phyloP scores from a whole-genome alignment of 345 rosid genomes.

The Boechera retrofracta region DNA sequence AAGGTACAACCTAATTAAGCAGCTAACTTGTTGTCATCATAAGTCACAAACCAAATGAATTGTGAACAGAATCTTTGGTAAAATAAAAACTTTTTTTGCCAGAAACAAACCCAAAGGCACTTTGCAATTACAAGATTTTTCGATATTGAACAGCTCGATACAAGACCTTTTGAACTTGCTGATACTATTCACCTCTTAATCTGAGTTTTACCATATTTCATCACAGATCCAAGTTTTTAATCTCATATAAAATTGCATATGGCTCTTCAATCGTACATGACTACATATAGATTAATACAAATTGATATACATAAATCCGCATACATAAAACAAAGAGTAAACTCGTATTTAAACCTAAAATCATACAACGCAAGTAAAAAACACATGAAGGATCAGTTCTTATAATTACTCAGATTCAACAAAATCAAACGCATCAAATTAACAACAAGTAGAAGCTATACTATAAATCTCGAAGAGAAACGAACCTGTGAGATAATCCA shows the following conservation, averaged over 20 bases:
- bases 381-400: not conserved
- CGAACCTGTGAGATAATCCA: constrained; percentile 88
- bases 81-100: not conserved
- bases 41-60: not conserved
- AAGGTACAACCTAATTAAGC: not conserved
- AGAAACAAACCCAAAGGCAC: not conserved
- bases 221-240: not conserved
- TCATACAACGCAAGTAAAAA: no score
- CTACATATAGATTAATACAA: not conserved
- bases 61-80: not conserved
- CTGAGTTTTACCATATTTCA: not conserved
- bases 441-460: not conserved
- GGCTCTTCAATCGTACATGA: not conserved
- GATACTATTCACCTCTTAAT: not conserved
- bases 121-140: not conserved
- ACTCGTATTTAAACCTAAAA: no score
- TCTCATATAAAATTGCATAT: not conserved
- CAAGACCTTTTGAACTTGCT: not conserved
- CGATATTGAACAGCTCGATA: not conserved
- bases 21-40: not conserved
- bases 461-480: not conserved
- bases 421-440: constrained; percentile 1
- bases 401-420: not conserved
- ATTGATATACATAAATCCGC: not conserved
- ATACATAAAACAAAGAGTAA: not conserved